Evolutionary conservation across 805 yeast genomes (phyloP), one percentile per base, ranked within the genome.

Genomic region (Suhomyces xylopsoci): DNA sequence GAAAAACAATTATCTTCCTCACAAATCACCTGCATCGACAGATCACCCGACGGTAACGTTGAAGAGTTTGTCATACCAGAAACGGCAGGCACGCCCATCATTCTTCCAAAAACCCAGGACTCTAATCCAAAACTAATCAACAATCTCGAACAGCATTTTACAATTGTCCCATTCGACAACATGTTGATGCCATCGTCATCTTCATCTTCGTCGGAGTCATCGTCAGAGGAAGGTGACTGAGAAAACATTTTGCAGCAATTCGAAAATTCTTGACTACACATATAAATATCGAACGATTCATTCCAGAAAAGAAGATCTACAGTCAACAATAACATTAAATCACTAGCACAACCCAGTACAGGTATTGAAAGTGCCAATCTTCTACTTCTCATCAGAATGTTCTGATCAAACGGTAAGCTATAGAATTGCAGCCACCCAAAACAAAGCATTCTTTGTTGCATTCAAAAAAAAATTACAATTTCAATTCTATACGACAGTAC

Each of bases 371-470:
- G 42, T 38, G 36, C 36, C 17, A n/a, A 32, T 32, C 36, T 32
- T 32, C 36, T 32, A 32, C 9, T 32, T n/a, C 36, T 32, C 3
- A n/a, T 32, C 36, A 32, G 17, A 32, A 32, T 32, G 49, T 6
- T 55, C 50, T 49, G 56, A 59, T 63, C 19, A 7, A 25, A 6
- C 44, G 32, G 32, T 28, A 12, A 28, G 32, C 32, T 28, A 28
- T 7, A 30, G 30, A 14, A 45, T 28, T 30, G 47, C 67, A 67
- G 26, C 79, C 78, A 2, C 77, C 77, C 5, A 62, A 22, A 32
- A 22, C 8, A 19, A 6, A 12, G 28, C 15, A 24, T 19, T 19
- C 24, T 7, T 38, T 17, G 42, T 38, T 8, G 42, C 42, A 19
- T 38, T 8, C 22, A 38, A 38, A 38, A 20, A 38, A 20, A 38